Evolutionary conservation across 2,329 filamentous ascomycete species (phyloP), one percentile per base, ranked within the genome.

Genomic region (Fusarium subglutinans): DNA sequence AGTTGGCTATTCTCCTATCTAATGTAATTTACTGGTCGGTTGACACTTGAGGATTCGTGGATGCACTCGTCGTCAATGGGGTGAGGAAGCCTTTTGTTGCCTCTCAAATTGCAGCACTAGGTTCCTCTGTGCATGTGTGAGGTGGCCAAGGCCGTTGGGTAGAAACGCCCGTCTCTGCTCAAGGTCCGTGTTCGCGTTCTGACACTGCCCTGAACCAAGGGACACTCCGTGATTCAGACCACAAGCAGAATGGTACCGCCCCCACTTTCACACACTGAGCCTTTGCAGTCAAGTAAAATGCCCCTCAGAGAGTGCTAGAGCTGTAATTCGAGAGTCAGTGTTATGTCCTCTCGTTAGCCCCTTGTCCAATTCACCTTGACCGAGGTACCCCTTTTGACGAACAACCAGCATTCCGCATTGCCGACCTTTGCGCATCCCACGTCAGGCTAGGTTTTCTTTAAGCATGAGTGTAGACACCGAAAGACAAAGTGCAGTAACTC

Each of bases 401-500:
- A 14, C 20, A 28, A 8, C 5, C 24, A 24, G 24, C 24, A 24
- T 24, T 24, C 26, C 18, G 1, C 17, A 45, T 45, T 13, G 1
- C 6, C 43, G 8, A 13, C 15, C 15, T 12, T 3, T 1, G 10
- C 0, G 17, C 35, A 10, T 37, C 15, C 1, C 14, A 15, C 2
- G 0, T 35, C 7, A 35, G 14, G 0, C 15, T 35, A 0, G 14
- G 33, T 0, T 1, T 15, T 35, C 14, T 3, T 1, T 9, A 4
- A 17, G 33, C 0, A 2, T 35, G 1, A 35, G 7, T 50, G 3
- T 2, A 37, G 3, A 10, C 2, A 17, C 13, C 20, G 14, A 12
- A 13, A 12, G 18, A 2, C 2, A 8, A 28, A 8, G 7, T 3
- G 13, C 3, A 17, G 18, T 12, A 9, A 3, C 33, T 22, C 13